Base-by-base conservation (phyloP, 2,329 filamentous ascomycete genomes). In the Aspergillus pseudoterreus region DNA sequence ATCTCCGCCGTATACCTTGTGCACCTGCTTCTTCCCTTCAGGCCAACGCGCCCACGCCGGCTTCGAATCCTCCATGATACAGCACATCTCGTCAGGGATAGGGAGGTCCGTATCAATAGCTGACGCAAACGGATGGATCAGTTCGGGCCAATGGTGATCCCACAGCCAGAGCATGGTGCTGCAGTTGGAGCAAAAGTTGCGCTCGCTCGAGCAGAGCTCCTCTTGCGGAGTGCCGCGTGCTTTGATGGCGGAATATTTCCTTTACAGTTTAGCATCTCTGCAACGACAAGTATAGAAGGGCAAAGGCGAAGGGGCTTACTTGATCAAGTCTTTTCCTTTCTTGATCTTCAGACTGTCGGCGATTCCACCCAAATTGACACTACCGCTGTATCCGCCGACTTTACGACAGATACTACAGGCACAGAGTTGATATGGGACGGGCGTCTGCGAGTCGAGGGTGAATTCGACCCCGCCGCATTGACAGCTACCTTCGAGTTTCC, bases 321-420 rank as follows among this genome's bases (percentile, higher is more conserved):
- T 77, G 55, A 76, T 74, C n/a, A 71, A 50, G 11, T 73, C 67
- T 51, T 71, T 63, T 10, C 71, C 75, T 55, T 73, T 75, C 33
- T 55, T 65, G 24, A 77, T 65, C 19, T 75, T 60, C 8, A 78
- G 57, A 4, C 69, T 74, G 45, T 71, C 60, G 5, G 70, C 69
- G n/a, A 76, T 70, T 1, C 71, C 75, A 9, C 75, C 75, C 2
- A 77, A 62, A 55, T 78, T 78, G 24, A 77, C 73, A 44, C 66
- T 66, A n/a, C 75, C 74, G 22, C 63, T 63, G 53, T 75, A 71
- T 12, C 75, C 75, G 11, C 71, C 72, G 27, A 75, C 66, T 62
- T 78, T 78, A 45, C 75, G 74, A 51, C 75, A 78, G 56, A 78
- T 78, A 53, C 73, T 73, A 58, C 75, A 78, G 33, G 73, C 73